Evolutionary conservation across 2,329 filamentous ascomycete genomes (phyloP).

Genomic region (Diplocarpon mali): DNA sequence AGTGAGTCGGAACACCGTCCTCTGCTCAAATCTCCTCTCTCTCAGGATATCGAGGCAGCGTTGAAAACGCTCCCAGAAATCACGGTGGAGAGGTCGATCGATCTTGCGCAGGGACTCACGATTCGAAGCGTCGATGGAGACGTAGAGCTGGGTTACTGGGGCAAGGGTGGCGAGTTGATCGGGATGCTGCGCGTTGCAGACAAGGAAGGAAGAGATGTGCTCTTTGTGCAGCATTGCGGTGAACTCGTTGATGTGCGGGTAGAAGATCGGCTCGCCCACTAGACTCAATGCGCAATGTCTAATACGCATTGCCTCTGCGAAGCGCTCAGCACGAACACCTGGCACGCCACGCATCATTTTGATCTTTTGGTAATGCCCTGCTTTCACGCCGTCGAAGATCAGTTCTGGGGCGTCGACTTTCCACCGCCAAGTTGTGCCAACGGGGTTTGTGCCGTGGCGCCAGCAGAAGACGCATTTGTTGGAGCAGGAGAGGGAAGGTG

Average conservation of each 20-base stretch:
- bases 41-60: conserved; percentile 82
- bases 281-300: conserved; percentile 85
- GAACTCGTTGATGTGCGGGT: conserved; percentile 93
- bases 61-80: conserved; percentile 96
- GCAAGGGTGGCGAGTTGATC: conserved; percentile 74
- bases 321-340: conserved; percentile 82
- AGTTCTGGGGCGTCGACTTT: conserved; percentile 80
- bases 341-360: conserved; percentile 93
- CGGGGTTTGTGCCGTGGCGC: conserved; percentile 94
- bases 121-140: conserved; percentile 91
- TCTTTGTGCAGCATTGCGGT: conserved; percentile 71
- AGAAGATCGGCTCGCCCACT: conserved; percentile 97
- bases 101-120: conserved; percentile 78
- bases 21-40: conserved; percentile 71
- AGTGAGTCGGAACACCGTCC: conserved; percentile 89
- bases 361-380: conserved; percentile 92
- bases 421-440: conserved; percentile 96
- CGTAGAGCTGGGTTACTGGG: conserved; percentile 89
- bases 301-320: conserved; percentile 85
- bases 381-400: conserved; percentile 84
- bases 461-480: conserved; percentile 99
- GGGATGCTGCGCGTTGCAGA: conserved; percentile 95
- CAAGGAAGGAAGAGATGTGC: conserved; percentile 85
- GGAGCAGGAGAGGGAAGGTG: conserved; percentile 85
- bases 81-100: conserved; percentile 82